Base-by-base conservation (phyloP, 2,329 filamentous ascomycete genomes). In the Atkinsonella texensis region DNA sequence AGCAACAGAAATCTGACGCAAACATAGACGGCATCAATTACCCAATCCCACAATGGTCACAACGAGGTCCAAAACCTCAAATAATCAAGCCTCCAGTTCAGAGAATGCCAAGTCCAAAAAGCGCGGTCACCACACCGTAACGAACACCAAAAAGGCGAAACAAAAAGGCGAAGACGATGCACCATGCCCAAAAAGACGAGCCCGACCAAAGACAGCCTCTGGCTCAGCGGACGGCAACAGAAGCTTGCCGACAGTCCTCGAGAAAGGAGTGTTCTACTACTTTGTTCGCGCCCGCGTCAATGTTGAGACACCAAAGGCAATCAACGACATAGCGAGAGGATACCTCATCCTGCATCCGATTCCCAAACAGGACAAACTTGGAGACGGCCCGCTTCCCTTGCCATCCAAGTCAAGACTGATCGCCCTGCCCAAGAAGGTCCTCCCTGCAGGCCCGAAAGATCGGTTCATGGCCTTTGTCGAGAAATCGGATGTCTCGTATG, bases 231-330 rank as follows among this genome's bases (percentile, higher is more conserved):
- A 31, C 28, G 15, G 32, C 8, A 46, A 31, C 28, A 46, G 32
- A 47, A 60, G 15, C 58, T 72, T 74, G 0, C 72, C 76, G 0
- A 75, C 60, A 48, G 81, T 95, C 23, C 74, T 94, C 2, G 89
- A 96, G 62, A 95, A 93, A 61, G 89, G 89, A 3, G 78, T 93
- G 59, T 83, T 95, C 58, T 95, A 95, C 73, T 95, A 95, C 75
- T 94, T 95, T 72, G 84, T 85, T 60, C 83, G 89, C 17, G 81
- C 82, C 8, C 83, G 88, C 12, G 87, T 95, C 39, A 80, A 81
- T 48, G 75, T 87, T 28, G 79, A 88, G 4, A 75, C 87, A 7
- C 83, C 88, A 0, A 75, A 83, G 17, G 75, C 77, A 45, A 73
- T 91, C 1, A 69, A 77, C 41, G 89, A 95, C 49, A 77, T 95